Percentiles rank a stretch among this genome's conserved stretches.
phyloP scores from a whole-genome alignment of 495 filamentous ascomycete species.

The Podospora pseudopauciseta region DNA sequence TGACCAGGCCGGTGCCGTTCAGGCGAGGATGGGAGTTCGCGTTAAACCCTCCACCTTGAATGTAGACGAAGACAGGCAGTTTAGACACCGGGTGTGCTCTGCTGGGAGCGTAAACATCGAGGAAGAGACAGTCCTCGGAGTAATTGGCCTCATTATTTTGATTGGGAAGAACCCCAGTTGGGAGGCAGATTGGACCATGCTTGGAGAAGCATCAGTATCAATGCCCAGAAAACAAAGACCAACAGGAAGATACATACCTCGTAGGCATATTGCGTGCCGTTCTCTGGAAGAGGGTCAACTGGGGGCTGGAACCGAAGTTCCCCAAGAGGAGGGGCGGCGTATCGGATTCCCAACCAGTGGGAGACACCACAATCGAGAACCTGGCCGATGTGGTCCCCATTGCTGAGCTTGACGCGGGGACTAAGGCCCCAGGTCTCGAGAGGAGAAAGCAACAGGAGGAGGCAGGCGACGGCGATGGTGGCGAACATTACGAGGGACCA shows the following conservation, averaged over 20 bases:
- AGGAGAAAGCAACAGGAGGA: background rate
- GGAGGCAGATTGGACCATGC: slow-evolving; percentile 50
- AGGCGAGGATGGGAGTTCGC: slow-evolving; percentile 57
- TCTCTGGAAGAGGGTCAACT: slow-evolving; percentile 26
- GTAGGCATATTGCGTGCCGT: slow-evolving; percentile 20
- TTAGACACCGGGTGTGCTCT: slow-evolving; percentile 43
- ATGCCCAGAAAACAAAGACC: background rate
- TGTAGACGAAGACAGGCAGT: slow-evolving; percentile 65
- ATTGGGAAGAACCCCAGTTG: slow-evolving; percentile 37
- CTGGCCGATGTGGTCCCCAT: slow-evolving; percentile 35
- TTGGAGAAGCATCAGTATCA: slow-evolving; percentile 20
- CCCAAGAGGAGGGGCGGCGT: slow-evolving; percentile 40
- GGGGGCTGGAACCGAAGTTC: slow-evolving; percentile 37
- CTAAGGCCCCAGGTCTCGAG: background rate
- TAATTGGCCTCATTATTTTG: background rate
- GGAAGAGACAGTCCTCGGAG: slow-evolving; percentile 67
- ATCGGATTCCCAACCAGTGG: slow-evolving; percentile 42
- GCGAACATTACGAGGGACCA: background rate
- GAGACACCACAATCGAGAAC: slow-evolving; percentile 32
- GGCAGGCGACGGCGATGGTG: background rate
- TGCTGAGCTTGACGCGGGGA: slow-evolving; percentile 31
- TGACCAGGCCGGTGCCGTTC: slow-evolving; percentile 58
- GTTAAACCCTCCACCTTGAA: slow-evolving; percentile 69
- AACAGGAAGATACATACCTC: slow-evolving; percentile 28
- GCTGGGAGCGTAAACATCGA: slow-evolving; percentile 64